Evolutionary conservation across 441 rosid genomes (phyloP).

Genomic region (Gossypium lobatum): DNA sequence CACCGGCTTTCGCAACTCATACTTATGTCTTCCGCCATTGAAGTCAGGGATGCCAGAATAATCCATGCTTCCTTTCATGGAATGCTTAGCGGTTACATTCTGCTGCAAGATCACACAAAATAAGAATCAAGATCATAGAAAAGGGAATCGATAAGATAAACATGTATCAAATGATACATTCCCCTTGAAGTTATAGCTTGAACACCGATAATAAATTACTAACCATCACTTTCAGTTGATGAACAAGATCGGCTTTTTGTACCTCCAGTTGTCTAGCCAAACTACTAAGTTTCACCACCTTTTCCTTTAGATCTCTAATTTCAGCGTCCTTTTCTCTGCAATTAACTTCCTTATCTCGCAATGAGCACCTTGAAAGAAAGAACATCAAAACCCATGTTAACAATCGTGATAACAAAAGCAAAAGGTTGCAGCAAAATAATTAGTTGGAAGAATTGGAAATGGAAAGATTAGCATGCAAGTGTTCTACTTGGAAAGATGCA

Average conservation of each 20-base stretch:
- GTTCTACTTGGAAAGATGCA: not conserved
- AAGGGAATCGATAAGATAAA: no score
- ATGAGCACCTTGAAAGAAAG: constrained; percentile 50
- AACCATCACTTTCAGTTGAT: constrained; percentile 66
- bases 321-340: constrained; percentile 69
- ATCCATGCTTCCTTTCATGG: constrained; percentile 13
- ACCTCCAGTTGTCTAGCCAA: constrained; percentile 54
- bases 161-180: no score
- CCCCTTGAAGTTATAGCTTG: not conserved
- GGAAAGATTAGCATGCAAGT: constrained; percentile 4
- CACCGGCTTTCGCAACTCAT: constrained; percentile 61
- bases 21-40: constrained; percentile 30
- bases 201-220: constrained; percentile 12
- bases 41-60: constrained; percentile 16
- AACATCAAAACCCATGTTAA: not conserved
- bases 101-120: constrained; percentile 22
- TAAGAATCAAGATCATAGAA: not conserved
- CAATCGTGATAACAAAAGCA: not conserved
- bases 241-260: constrained; percentile 64
- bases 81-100: constrained; percentile 43
- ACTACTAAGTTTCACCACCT: constrained; percentile 57
- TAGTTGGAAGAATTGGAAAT: not conserved
- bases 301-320: constrained; percentile 69
- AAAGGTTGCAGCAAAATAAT: not conserved
- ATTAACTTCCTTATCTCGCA: constrained; percentile 78